Conservation (phyloP, 768 basidiomycete genomes). For the Cystofilobasidium bisporidii region DNA sequence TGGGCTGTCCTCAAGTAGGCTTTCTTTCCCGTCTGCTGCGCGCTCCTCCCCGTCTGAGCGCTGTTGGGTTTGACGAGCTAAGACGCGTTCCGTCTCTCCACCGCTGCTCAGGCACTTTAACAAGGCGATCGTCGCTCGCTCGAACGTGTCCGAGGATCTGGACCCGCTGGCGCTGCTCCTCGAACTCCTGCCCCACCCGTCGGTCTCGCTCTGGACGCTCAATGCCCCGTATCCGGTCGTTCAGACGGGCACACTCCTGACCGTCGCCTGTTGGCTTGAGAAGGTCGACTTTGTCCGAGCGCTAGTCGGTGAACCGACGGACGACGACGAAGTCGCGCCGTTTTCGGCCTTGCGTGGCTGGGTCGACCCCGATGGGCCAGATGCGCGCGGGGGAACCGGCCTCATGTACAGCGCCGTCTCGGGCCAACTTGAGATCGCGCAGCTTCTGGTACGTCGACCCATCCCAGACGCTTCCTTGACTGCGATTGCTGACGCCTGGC, state of each 20-base stretch:
- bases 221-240: neutral
- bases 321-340: neutral
- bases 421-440: constrained; percentile 20
- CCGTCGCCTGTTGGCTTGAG: neutral
- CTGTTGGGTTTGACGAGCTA: neutral
- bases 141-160: neutral
- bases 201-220: neutral
- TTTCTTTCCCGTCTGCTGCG: neutral
- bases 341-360: neutral
- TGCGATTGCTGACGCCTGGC: neutral
- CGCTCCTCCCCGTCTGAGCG: neutral
- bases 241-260: neutral
- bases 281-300: constrained; percentile 3
- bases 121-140: neutral
- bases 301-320: neutral
- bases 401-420: constrained; percentile 20
- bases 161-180: neutral
- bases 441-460: neutral
- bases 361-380: constrained; percentile 7
- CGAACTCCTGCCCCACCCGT: neutral
- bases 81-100: too few relatives aligned
- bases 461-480: neutral
- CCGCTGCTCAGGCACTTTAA: constrained; percentile 10
- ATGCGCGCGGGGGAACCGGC: constrained; percentile 16
- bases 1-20: neutral